A percentile compares a stretch with the other conserved stretches of the same genome.
Evolutionary conservation across 139 green algal species (phyloP).

Genomic region (Ulvella scutata): DNA sequence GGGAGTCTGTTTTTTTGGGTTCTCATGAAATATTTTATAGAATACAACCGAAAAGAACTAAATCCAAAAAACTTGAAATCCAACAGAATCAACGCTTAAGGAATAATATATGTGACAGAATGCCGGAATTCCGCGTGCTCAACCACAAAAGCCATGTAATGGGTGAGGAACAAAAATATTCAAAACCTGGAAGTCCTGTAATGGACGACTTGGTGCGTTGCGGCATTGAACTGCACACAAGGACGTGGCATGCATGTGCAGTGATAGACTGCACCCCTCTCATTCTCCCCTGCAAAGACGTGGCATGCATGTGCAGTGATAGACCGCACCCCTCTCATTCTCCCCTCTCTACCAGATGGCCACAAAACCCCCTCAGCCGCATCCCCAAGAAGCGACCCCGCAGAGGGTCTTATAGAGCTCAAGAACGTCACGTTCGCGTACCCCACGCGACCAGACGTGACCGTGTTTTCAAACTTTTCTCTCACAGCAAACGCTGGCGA

Average conservation of each 20-base stretch:
- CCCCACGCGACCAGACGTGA: conserved; percentile 29
- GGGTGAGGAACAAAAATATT: too few species aligned
- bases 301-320: neutral
- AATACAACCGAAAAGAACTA: too few species aligned
- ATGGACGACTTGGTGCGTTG: too few species aligned
- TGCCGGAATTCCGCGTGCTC: neutral
- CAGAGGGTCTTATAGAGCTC: conserved; percentile 19
- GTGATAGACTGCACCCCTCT: neutral
- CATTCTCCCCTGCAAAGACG: neutral
- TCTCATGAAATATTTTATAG: too few species aligned
- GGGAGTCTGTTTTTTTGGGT: neutral
- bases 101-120: neutral
- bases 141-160: too few species aligned
- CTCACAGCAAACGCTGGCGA: conserved; percentile 32
- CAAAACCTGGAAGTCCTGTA: too few species aligned
- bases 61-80: too few species aligned
- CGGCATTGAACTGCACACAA: too few species aligned
- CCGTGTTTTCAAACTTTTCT: conserved; percentile 49
- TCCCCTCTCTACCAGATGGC: conserved; percentile 9
- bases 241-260: neutral
- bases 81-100: too few species aligned
- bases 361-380: conserved; percentile 49
- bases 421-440: conserved; percentile 41
- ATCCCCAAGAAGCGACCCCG: conserved; percentile 10
- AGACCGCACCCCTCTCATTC: neutral